These are phyloP conservation scores for Umbelopsis sp. DNA, from an alignment of 371 early-diverging fungal species.

Conservation along the genomic window DNA sequence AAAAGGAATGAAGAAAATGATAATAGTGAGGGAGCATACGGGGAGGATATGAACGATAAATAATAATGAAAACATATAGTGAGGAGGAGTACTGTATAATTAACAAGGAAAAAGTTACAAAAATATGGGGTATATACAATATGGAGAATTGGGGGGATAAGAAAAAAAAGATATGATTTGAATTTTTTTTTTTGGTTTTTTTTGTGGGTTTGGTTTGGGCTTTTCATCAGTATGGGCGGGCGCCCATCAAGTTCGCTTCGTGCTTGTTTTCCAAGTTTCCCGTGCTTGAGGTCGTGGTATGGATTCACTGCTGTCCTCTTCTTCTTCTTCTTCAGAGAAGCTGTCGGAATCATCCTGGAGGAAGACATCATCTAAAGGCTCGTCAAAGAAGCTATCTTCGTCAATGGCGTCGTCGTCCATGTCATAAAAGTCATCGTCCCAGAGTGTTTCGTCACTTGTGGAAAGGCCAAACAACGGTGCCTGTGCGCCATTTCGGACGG, in stretches of 20 bases:
- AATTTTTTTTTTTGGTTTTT: too few species aligned
- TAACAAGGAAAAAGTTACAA: too few species aligned
- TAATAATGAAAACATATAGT: neutral
- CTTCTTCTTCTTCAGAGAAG: constrained; percentile 3
- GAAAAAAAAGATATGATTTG: neutral
- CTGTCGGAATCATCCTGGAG: constrained; percentile 9
- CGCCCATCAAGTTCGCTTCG: neutral
- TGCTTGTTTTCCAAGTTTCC: constrained; percentile 15
- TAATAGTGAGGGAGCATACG: too few species aligned
- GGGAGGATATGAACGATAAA: neutral
- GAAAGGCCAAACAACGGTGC: constrained; percentile 10
- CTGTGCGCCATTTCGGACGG: neutral
- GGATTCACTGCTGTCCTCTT: neutral
- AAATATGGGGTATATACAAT: neutral
- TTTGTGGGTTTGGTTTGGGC: too few species aligned
- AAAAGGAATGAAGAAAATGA: too few species aligned
- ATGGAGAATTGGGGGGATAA: neutral
- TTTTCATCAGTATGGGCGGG: too few species aligned
- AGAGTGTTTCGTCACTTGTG: constrained; percentile 7
- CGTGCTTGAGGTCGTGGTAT: neutral
- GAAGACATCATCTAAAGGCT: neutral
- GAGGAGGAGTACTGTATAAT: too few species aligned
- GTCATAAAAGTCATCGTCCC: constrained; percentile 5
- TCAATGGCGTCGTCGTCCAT: constrained; percentile 12
- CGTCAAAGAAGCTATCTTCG: constrained; percentile 6